Conservation (phyloP, 208 protist species). For the Crithidia bombi region DNA sequence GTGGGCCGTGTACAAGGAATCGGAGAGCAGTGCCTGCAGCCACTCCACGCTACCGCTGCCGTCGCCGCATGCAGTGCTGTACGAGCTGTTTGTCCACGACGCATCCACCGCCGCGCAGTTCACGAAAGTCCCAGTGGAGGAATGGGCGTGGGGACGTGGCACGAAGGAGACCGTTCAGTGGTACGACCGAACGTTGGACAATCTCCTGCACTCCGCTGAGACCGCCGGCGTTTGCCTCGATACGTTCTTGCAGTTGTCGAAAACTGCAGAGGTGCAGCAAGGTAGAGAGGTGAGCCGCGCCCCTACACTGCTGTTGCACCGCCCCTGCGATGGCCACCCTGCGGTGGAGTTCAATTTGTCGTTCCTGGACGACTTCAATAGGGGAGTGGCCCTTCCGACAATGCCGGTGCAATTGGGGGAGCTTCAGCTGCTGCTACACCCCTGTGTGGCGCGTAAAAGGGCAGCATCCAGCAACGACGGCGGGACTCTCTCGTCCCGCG, state of each 20-base stretch:
- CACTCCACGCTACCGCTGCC: background rate
- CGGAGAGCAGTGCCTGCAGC: background rate
- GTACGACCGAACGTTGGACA: slow-evolving; percentile 50
- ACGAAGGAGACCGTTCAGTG: slow-evolving; percentile 41
- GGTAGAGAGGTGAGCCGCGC: slow-evolving; percentile 17
- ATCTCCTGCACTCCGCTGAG: slow-evolving; percentile 16
- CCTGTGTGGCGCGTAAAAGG: background rate
- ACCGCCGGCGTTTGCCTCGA: slow-evolving; percentile 19
- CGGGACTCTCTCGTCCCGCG: slow-evolving; percentile 6
- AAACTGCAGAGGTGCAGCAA: slow-evolving; percentile 6
- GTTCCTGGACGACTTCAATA: slow-evolving; percentile 1
- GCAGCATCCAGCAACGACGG: background rate
- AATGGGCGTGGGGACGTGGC: slow-evolving; percentile 37
- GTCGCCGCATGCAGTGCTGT: slow-evolving; percentile 6
- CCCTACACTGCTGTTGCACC: slow-evolving; percentile 49
- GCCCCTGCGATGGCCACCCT: slow-evolving; percentile 36
- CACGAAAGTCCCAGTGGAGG: slow-evolving; percentile 34
- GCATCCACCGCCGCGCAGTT: background rate
- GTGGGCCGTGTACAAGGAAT: background rate
- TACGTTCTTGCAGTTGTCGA: slow-evolving; percentile 26
- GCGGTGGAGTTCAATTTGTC: slow-evolving; percentile 27
- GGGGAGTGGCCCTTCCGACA: slow-evolving; percentile 33
- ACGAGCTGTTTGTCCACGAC: slow-evolving; percentile 19
- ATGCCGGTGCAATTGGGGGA: slow-evolving; percentile 64
- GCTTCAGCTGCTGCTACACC: slow-evolving; percentile 29